Conservation (phyloP, 2,329 filamentous ascomycete genomes). For the Aureobasidium subglaciale region DNA sequence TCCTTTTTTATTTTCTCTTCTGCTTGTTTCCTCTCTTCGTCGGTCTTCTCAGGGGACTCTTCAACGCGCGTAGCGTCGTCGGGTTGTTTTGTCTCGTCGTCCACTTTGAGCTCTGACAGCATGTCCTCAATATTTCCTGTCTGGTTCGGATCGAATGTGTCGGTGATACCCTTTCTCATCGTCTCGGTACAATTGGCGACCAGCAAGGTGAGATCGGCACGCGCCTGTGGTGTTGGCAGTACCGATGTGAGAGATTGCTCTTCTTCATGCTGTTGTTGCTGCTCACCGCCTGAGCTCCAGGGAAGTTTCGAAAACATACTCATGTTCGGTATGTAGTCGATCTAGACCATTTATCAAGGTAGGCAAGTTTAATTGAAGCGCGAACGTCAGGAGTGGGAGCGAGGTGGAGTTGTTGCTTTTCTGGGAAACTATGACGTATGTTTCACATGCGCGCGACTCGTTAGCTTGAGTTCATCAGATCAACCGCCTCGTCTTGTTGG, state of each 20-base stretch:
- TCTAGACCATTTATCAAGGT: not conserved
- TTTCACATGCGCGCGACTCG: conserved; percentile 6
- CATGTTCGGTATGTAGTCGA: not conserved
- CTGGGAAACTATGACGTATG: not conserved
- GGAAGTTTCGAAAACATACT: conserved; percentile 17
- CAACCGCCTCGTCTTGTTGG: too few species aligned
- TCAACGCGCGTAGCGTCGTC: not conserved
- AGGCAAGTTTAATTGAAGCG: not conserved
- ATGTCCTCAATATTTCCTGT: conserved; percentile 26
- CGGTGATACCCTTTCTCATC: conserved; percentile 39
- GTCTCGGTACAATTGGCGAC: conserved; percentile 39
- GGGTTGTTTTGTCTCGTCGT: conserved; percentile 6
- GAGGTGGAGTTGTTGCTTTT: not conserved
- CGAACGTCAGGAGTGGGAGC: not conserved
- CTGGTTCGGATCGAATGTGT: conserved; percentile 35
- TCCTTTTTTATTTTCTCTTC: conserved; percentile 28
- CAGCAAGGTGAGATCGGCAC: conserved; percentile 40
- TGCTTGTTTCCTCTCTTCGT: conserved; percentile 24
- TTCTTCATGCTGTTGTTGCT: conserved; percentile 19
- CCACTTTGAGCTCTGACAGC: conserved; percentile 23
- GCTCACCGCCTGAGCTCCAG: conserved; percentile 12
- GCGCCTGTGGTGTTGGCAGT: conserved; percentile 35
- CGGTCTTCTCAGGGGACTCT: conserved; percentile 20
- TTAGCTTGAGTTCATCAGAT: too few species aligned
- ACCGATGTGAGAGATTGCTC: conserved; percentile 39